phyloP scores from a whole-genome alignment of 129 eudicot species.

The Artemisia argyi region DNA sequence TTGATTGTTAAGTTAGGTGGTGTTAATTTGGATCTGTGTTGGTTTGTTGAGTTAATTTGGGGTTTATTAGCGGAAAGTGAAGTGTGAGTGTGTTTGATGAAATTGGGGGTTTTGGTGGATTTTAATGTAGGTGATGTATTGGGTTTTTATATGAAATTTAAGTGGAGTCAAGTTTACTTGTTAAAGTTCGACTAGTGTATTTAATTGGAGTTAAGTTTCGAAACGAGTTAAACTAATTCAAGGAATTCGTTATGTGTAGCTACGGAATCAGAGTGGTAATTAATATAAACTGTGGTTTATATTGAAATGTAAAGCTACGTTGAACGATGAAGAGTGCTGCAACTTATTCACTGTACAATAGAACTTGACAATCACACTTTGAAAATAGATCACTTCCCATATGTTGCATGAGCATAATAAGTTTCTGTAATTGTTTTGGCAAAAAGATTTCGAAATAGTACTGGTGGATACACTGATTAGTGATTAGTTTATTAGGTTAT shows the following conservation, averaged over 20 bases:
- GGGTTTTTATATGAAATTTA: neutral
- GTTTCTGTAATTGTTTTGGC: neutral
- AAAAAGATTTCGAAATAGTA: neutral
- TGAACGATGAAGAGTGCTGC: neutral
- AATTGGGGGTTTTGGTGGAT: conserved; percentile 21
- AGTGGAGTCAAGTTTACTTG: no score
- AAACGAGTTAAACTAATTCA: neutral
- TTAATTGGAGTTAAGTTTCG: neutral
- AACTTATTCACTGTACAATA: neutral
- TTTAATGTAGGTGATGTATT: neutral
- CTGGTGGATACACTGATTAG: neutral
- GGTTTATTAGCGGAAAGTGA: conserved; percentile 17
- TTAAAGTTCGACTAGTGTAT: neutral
- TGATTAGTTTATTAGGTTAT: neutral
- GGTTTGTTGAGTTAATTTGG: conserved; percentile 2
- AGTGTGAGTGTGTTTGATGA: neutral
- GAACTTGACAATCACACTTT: conserved; percentile 2
- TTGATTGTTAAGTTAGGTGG: neutral
- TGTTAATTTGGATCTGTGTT: conserved; percentile 2
- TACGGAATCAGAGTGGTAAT: neutral
- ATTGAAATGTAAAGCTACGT: neutral
- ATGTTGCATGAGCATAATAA: neutral
- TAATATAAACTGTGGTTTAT: neutral
- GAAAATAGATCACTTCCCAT: neutral
- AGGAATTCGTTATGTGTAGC: neutral